These are phyloP conservation scores for Russula vinacea DNA, from an alignment of 768 basidiomycete genomes.

Conservation along the genomic window DNA sequence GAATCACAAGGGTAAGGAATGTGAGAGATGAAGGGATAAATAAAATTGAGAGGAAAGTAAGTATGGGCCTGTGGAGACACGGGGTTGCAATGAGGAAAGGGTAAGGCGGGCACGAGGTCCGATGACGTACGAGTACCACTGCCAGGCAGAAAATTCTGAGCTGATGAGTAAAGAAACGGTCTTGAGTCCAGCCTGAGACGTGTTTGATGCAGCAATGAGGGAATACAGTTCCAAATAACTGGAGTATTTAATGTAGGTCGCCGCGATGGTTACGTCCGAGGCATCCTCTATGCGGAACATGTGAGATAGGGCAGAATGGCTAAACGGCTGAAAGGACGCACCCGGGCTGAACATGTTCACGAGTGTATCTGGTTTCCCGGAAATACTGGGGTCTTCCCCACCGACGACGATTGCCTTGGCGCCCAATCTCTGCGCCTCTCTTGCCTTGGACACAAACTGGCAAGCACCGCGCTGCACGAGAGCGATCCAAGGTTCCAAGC, in stretches of 20 bases:
- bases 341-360: conserved; percentile 93
- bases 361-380: conserved; percentile 69
- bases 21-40: conserved; percentile 88
- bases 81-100: conserved; percentile 14
- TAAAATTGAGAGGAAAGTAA: conserved; percentile 83
- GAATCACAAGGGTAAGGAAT: conserved; percentile 82
- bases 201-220: conserved; percentile 72
- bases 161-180: conserved; percentile 76
- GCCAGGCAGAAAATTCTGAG: conserved; percentile 79
- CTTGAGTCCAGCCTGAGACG: conserved; percentile 70
- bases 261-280: conserved; percentile 76
- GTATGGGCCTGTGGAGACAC: conserved; percentile 57
- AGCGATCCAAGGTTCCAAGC: conserved; percentile 80
- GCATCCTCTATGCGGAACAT: conserved; percentile 60
- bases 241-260: conserved; percentile 83
- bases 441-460: conserved; percentile 84
- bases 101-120: conserved; percentile 14
- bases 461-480: conserved; percentile 87
- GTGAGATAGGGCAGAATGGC: conserved; percentile 10
- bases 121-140: conserved; percentile 81
- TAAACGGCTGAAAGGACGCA: conserved; percentile 37
- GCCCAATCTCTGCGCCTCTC: conserved; percentile 53
- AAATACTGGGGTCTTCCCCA: conserved; percentile 64
- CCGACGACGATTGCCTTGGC: conserved; percentile 92
- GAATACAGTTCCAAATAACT: conserved; percentile 69